Percentiles rank a stretch among this genome's conserved stretches.
phyloP scores from a whole-genome alignment of 2,329 filamentous ascomycete species.

The Septoria petroselini region DNA sequence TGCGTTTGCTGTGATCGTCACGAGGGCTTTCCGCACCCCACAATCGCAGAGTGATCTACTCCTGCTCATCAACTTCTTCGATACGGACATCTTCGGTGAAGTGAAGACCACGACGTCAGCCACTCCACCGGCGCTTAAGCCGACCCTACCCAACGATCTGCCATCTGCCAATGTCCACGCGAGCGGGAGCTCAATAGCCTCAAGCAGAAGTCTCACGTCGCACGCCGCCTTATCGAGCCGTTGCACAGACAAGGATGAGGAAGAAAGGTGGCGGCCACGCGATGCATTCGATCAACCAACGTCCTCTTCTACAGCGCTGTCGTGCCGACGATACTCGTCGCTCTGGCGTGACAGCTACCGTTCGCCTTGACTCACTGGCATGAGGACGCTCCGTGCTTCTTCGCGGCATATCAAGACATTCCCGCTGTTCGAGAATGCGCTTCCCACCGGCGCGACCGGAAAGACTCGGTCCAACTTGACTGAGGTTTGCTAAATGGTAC shows the following conservation, averaged over 20 bases:
- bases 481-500: background rate
- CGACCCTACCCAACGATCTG: background rate
- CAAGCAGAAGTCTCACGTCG: background rate
- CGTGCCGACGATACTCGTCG: too few species aligned
- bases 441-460: background rate
- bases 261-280: background rate
- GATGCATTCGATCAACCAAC: background rate
- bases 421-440: background rate
- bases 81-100: background rate
- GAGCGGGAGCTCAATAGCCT: background rate
- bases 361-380: background rate
- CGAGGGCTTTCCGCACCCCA: background rate
- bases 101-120: background rate
- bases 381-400: background rate
- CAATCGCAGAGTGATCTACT: background rate
- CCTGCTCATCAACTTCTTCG: background rate
- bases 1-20: too few species aligned
- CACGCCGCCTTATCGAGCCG: background rate
- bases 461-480: constrained; percentile 1
- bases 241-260: background rate
- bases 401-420: background rate
- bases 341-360: background rate
- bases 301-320: too few species aligned
- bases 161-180: background rate
- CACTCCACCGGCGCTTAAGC: too few species aligned